Percentiles rank a stretch among this genome's conserved stretches.
These are phyloP conservation scores for Gastrolobium bilobum DNA, from an alignment of 306 rosid genomes.

Conservation along the genomic window DNA sequence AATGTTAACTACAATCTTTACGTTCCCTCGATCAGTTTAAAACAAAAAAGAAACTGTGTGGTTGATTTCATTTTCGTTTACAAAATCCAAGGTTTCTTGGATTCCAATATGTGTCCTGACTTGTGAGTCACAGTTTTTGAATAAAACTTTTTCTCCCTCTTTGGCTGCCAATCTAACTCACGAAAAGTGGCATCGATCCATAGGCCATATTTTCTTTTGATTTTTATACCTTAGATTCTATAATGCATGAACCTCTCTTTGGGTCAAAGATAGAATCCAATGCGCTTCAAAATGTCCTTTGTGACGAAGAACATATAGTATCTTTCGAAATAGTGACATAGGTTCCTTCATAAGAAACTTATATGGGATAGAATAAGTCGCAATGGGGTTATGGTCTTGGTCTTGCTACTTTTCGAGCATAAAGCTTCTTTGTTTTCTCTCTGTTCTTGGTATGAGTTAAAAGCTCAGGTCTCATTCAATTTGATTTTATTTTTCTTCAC, in stretches of 20 bases:
- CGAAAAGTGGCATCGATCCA: conserved; percentile 36
- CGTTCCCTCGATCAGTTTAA: no score
- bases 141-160: background rate
- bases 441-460: conserved; percentile 22
- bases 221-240: conserved; percentile 44
- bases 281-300: conserved; percentile 42
- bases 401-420: conserved; percentile 9
- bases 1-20: no score
- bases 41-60: background rate
- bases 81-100: conserved; percentile 40
- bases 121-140: background rate
- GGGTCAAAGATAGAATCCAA: conserved; percentile 57
- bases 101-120: conserved; percentile 27
- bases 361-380: conserved; percentile 23
- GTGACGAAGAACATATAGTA: conserved; percentile 32
- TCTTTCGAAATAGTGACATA: background rate
- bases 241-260: conserved; percentile 51
- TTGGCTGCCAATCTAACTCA: conserved; percentile 20
- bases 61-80: background rate
- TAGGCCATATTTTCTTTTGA: conserved; percentile 38
- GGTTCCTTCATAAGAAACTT: conserved; percentile 20
- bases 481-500: background rate
- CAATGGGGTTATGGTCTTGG: conserved; percentile 13
- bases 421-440: background rate
- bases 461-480: background rate